A percentile compares a stretch with the other conserved stretches of the same genome.
These are phyloP conservation scores for Rhododendron vialii DNA, from an alignment of 148 eudicot genomes.

Conservation along the genomic window DNA sequence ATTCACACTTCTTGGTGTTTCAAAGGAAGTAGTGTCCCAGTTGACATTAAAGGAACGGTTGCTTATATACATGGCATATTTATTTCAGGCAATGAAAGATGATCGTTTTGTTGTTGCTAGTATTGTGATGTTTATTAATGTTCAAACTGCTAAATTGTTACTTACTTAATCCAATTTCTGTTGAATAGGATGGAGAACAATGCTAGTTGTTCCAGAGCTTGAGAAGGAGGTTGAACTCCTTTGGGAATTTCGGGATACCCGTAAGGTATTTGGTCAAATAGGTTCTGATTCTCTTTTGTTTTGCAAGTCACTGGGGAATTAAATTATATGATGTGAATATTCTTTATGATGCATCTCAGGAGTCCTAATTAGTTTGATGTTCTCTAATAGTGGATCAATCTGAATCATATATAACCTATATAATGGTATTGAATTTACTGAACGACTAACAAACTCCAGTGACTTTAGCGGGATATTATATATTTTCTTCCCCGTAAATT, in stretches of 20 bases:
- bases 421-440: not conserved
- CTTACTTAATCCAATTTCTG: not conserved
- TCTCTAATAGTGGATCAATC: not conserved
- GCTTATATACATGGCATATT: not conserved
- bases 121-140: not conserved
- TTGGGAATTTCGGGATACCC: conserved; percentile 56
- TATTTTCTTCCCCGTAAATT: not conserved
- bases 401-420: not conserved
- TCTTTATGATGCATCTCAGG: not conserved
- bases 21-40: not conserved
- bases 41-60: not conserved
- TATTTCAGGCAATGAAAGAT: not conserved
- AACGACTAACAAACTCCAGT: not conserved
- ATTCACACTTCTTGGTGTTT: not conserved
- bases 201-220: conserved; percentile 99
- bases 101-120: not conserved
- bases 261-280: conserved; percentile 50
- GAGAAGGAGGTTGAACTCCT: conserved; percentile 83
- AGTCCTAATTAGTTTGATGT: not conserved
- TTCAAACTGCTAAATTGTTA: not conserved
- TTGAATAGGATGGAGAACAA: conserved; percentile 93
- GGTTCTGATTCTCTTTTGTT: not conserved
- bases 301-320: too few species aligned
- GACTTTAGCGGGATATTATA: not conserved
- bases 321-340: not conserved